Percentiles rank a stretch among this genome's conserved stretches.
Conservation (phyloP, 176 grass and related monocot genomes). For the Avena atlantica region DNA sequence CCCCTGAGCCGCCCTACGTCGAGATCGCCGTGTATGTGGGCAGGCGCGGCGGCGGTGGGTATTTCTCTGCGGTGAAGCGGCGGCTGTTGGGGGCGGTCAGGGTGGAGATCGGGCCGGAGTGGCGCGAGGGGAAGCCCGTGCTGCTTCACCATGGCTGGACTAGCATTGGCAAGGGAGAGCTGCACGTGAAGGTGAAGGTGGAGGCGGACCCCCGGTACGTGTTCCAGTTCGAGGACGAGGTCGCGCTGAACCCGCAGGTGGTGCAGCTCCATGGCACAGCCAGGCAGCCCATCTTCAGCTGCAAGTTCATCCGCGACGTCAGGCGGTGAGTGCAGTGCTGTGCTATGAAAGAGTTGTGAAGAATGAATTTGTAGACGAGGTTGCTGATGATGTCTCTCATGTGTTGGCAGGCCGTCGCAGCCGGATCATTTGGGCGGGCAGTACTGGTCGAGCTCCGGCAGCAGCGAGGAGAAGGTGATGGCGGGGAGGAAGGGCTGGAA, state of each 20-base stretch:
- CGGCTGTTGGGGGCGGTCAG: constrained; percentile 62
- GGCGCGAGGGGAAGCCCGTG: constrained; percentile 61
- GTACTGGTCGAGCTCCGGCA: constrained; percentile 51
- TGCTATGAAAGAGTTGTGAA: not conserved
- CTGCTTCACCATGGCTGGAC: constrained; percentile 81
- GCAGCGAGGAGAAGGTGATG: constrained; percentile 46
- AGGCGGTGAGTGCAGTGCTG: constrained; percentile 41
- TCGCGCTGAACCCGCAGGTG: constrained; percentile 21
- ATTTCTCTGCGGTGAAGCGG: constrained; percentile 45
- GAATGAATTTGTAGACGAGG: not conserved
- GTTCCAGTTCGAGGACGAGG: constrained; percentile 53
- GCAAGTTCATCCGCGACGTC: constrained; percentile 78
- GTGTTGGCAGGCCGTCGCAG: constrained; percentile 55
- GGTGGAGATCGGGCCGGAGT: constrained; percentile 65
- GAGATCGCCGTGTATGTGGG: constrained; percentile 63
- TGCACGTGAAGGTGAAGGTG: constrained; percentile 70
- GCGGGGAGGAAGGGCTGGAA: constrained; percentile 11
- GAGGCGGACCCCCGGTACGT: constrained; percentile 80
- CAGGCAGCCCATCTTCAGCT: constrained; percentile 69
- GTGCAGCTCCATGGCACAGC: constrained; percentile 19
- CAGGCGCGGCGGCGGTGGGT: constrained; percentile 22
- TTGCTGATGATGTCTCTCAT: not conserved
- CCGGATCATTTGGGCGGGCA: constrained; percentile 43
- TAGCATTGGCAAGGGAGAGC: constrained; percentile 59
- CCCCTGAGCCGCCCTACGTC: constrained; percentile 42